Base-by-base conservation (phyloP, 257 asterid species). In the Orobanche coerulescens region DNA sequence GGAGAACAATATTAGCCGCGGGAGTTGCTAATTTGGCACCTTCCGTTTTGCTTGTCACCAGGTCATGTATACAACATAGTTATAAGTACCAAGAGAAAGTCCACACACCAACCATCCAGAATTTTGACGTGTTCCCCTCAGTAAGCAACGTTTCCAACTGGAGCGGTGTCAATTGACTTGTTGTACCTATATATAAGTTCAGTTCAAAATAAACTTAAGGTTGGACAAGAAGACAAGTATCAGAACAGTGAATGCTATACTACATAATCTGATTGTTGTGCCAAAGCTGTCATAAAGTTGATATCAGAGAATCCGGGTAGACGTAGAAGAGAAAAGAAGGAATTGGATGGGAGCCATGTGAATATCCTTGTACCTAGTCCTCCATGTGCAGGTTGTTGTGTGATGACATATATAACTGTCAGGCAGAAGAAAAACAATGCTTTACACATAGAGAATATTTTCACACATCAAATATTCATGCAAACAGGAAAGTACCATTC, bases 21-120 rank as follows among this genome's bases (percentile, higher is more conserved):
- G 16, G 15, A 33, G 18, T 3, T 13, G 33, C 20, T 23, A 25
- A 14, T 53, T 8, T 18, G 18, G 63, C 51, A 69, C 59, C 26
- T 34, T 49, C 33, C 2, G 2, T 43, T 34, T 48, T 37, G 46
- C 23, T 58, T 25, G n/a, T n/a, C n/a, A n/a, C n/a, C n/a, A n/a
- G n/a, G 28, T 30, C 34, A 61, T 18, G 36, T 61, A 61, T 54
- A 15, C 25, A 61, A 10, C 42, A 39, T 39, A 39, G 15, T 36
- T 6, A 14, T 15, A 72, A 55, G 49, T 28, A 70, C 39, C 16
- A 52, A 64, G 81, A 72, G 71, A 61, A 64, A 74, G 76, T 62
- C 65, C 61, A 76, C 76, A 80, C 75, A 88, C 95, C 81, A 72
- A 92, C 98, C 98, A 92, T 84, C 96, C 95, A 88, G 75, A 61